These are phyloP conservation scores for Hansenula sp. DNA, from an alignment of 1,139 yeast genomes.

Conservation along the genomic window DNA sequence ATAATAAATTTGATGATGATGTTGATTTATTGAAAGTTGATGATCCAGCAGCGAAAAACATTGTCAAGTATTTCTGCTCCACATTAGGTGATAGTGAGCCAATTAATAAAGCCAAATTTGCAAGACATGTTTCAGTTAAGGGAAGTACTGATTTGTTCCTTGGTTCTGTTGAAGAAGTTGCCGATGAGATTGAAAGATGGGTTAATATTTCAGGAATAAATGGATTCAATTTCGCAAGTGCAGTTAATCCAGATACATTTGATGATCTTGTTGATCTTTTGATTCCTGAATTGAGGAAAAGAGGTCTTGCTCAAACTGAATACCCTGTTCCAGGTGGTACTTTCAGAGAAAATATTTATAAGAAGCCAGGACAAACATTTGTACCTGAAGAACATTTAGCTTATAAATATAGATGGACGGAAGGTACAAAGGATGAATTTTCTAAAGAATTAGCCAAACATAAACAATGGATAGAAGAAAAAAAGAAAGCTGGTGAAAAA, in stretches of 20 bases:
- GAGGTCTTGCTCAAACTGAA: constrained; percentile 25
- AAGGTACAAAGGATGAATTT: background rate
- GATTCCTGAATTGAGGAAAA: constrained; percentile 28
- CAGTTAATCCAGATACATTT: constrained; percentile 28
- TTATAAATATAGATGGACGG: constrained; percentile 29
- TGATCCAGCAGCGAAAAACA: constrained; percentile 18
- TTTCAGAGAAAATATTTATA: constrained; percentile 18
- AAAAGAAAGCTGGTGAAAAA: background rate
- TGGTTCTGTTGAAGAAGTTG: constrained; percentile 29
- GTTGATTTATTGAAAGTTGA: constrained; percentile 24
- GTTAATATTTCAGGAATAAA: constrained; percentile 30
- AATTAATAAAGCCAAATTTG: constrained; percentile 18
- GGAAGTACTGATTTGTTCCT: constrained; percentile 28
- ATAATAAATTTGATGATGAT: constrained; percentile 24
- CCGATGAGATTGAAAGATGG: constrained; percentile 30
- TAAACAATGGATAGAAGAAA: background rate
- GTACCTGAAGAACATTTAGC: constrained; percentile 28
- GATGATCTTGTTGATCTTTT: constrained; percentile 29
- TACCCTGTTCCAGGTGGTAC: constrained; percentile 20
- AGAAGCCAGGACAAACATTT: constrained; percentile 21
- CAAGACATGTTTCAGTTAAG: constrained; percentile 27
- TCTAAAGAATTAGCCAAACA: background rate
- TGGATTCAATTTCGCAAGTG: constrained; percentile 32
- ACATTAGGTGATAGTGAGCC: constrained; percentile 18
- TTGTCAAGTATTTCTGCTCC: constrained; percentile 21